These are phyloP conservation scores for Lepraria neglecta DNA, from an alignment of 495 filamentous ascomycete species.

Conservation along the genomic window DNA sequence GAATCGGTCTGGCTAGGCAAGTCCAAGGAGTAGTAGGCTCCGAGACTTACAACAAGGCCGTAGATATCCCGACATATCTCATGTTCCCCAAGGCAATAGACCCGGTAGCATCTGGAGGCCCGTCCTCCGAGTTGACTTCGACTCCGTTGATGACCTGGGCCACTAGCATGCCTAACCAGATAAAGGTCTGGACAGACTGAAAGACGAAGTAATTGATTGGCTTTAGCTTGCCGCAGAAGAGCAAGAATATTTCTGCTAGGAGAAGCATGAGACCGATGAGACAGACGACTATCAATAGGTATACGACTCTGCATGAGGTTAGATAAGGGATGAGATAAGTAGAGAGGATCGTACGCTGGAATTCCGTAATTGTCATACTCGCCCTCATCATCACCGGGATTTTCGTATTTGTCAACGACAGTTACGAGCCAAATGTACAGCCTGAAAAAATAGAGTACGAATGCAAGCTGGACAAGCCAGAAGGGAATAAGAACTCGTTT, in stretches of 20 bases:
- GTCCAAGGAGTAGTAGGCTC: no score
- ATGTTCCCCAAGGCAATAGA: background rate
- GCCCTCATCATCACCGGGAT: no score
- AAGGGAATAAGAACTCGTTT: constrained; percentile 18
- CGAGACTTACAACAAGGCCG: background rate
- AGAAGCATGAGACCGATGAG: background rate
- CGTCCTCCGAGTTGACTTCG: no score
- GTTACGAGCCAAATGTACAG: background rate
- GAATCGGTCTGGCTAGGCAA: no score
- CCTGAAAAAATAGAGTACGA: constrained; percentile 3
- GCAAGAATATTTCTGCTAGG: background rate
- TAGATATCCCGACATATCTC: background rate
- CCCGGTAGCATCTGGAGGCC: no score
- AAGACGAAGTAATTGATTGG: constrained; percentile 7
- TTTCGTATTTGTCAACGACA: no score
- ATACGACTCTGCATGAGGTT: background rate
- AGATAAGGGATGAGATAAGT: background rate
- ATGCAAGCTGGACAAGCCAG: constrained; percentile 12
- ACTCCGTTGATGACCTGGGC: no score
- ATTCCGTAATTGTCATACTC: no score
- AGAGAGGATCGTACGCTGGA: background rate
- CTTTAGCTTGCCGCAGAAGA: constrained; percentile 1
- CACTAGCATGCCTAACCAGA: constrained; percentile 1
- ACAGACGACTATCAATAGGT: background rate
- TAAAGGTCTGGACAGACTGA: background rate